phyloP scores from a whole-genome alignment of 768 basidiomycete species.

The Lactarius indigo region DNA sequence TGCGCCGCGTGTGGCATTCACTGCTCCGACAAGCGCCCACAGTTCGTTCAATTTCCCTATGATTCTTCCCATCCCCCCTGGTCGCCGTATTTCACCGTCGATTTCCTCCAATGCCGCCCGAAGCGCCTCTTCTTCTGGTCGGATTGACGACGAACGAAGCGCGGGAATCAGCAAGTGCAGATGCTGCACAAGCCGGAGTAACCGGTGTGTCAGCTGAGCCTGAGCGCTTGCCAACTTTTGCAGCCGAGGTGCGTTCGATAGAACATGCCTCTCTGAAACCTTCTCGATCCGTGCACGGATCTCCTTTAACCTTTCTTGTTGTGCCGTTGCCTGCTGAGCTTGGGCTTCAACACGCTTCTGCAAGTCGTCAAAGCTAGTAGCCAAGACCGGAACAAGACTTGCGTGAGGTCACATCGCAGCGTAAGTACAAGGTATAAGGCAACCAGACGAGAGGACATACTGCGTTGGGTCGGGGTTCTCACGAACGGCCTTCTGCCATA shows the following conservation, averaged over 20 bases:
- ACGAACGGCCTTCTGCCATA: slow-evolving; percentile 75
- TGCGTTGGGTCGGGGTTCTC: slow-evolving; percentile 82
- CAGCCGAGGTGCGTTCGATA: slow-evolving; percentile 66
- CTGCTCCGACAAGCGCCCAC: slow-evolving; percentile 78
- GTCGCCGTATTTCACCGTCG: slow-evolving; percentile 62
- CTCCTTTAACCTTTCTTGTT: slow-evolving; percentile 70
- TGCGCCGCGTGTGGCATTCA: slow-evolving; percentile 55
- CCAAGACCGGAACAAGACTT: slow-evolving; percentile 77
- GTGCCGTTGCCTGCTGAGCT: slow-evolving; percentile 56
- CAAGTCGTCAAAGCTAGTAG: slow-evolving; percentile 78
- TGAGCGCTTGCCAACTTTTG: slow-evolving; percentile 60
- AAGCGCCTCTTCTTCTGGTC: slow-evolving; percentile 76
- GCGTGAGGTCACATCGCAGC: slow-evolving; percentile 1
- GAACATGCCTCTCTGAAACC: slow-evolving; percentile 57
- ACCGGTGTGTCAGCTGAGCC: slow-evolving; percentile 65
- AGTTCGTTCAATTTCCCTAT: slow-evolving; percentile 76
- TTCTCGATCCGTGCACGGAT: slow-evolving; percentile 59
- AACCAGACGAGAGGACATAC: slow-evolving; percentile 39
- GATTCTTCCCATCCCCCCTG: slow-evolving; percentile 52
- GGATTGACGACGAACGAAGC: slow-evolving; percentile 68
- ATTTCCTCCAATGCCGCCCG: slow-evolving; percentile 69
- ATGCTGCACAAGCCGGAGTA: slow-evolving; percentile 68
- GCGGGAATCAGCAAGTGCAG: slow-evolving; percentile 76
- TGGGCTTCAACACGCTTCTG: slow-evolving; percentile 78
- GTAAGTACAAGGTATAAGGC: slow-evolving; percentile 4